Conservation (phyloP, 257 asterid species). For the Petunia axillaris region DNA sequence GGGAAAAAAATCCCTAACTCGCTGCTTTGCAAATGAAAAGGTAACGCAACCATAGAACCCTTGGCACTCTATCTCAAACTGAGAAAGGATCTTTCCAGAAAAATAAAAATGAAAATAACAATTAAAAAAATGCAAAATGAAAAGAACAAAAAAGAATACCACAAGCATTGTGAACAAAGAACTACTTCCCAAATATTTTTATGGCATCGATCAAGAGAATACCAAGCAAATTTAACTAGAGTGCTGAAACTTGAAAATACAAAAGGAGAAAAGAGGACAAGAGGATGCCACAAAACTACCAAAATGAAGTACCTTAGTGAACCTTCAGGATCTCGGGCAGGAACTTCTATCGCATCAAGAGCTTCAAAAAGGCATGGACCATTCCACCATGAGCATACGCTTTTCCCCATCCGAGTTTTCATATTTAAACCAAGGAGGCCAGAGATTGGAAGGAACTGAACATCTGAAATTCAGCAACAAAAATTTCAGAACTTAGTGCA, state of each 20-base stretch:
- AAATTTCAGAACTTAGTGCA: slow-evolving; percentile 11
- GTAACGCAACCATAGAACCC: not conserved
- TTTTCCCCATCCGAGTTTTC: slow-evolving; percentile 63
- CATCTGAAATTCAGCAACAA: slow-evolving; percentile 55
- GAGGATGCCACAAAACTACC: not conserved
- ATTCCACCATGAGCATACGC: slow-evolving; percentile 79
- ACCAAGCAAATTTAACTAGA: not conserved
- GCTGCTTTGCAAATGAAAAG: not conserved
- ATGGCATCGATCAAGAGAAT: not conserved
- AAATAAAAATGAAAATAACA: not conserved
- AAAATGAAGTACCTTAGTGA: slow-evolving; percentile 68
- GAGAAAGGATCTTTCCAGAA: not conserved
- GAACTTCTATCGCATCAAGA: slow-evolving; percentile 83
- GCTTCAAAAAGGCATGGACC: slow-evolving; percentile 94
- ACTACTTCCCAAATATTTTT: not conserved
- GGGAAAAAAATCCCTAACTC: too few relatives aligned
- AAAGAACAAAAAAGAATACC: not conserved
- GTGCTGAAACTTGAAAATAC: not conserved
- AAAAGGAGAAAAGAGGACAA: not conserved
- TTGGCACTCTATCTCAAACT: not conserved
- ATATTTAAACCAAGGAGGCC: slow-evolving; percentile 83
- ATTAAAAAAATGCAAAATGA: too few relatives aligned
- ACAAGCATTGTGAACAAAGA: not conserved
- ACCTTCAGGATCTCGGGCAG: slow-evolving; percentile 83
- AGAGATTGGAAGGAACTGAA: slow-evolving; percentile 90